Evolutionary conservation across 2,329 filamentous ascomycete genomes (phyloP).

Genomic region (Trichoderma koningii): DNA sequence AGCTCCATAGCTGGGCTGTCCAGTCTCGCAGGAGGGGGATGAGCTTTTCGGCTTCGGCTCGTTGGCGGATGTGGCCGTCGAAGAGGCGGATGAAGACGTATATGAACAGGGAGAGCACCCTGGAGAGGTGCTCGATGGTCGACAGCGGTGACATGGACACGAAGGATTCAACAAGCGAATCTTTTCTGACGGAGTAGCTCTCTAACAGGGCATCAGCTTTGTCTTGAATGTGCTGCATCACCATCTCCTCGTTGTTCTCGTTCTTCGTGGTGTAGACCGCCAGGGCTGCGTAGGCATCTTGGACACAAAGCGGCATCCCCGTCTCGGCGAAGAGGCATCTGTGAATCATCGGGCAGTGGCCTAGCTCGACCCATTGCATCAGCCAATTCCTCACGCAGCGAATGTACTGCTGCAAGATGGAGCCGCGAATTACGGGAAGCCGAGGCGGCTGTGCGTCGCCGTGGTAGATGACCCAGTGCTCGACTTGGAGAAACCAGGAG

Average conservation of each 20-base stretch:
- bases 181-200: not conserved
- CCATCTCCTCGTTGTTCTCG: slow-evolving; percentile 32
- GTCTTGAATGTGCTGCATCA: slow-evolving; percentile 35
- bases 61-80: slow-evolving; percentile 32
- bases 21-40: slow-evolving; percentile 28
- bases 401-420: slow-evolving; percentile 36
- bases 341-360: slow-evolving; percentile 37
- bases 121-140: slow-evolving; percentile 30
- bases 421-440: slow-evolving; percentile 10
- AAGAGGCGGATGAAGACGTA: slow-evolving; percentile 35
- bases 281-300: slow-evolving; percentile 37
- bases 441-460: not conserved
- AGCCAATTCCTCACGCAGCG: slow-evolving; percentile 33
- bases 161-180: not conserved
- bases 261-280: slow-evolving; percentile 35
- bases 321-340: slow-evolving; percentile 33
- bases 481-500: slow-evolving; percentile 31
- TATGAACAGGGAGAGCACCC: slow-evolving; percentile 32
- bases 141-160: not conserved
- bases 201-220: slow-evolving; percentile 27
- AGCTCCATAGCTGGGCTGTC: slow-evolving; percentile 30
- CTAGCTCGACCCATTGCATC: slow-evolving; percentile 33
- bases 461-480: slow-evolving; percentile 30
- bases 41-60: slow-evolving; percentile 31
- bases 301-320: slow-evolving; percentile 33